Conservation (phyloP, 2,329 filamentous ascomycete species). For the Verticillium dahliae region DNA sequence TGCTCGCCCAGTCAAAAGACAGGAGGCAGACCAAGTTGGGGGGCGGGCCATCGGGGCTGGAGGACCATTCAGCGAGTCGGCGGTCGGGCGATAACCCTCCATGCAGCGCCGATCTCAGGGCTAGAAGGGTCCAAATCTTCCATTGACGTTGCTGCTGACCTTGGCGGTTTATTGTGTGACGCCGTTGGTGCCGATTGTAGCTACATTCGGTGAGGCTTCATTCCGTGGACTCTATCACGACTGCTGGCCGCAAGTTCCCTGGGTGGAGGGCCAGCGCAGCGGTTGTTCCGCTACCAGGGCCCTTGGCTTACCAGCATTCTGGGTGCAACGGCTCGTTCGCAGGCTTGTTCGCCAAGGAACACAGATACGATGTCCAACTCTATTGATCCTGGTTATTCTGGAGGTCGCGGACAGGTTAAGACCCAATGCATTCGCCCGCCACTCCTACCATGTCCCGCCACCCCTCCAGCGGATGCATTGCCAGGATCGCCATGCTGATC, state of each 20-base stretch:
- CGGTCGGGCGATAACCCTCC: background rate
- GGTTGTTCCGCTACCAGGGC: background rate
- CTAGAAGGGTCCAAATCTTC: background rate
- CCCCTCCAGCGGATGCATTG: background rate
- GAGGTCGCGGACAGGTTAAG: background rate
- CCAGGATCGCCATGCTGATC: background rate
- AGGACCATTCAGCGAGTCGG: background rate
- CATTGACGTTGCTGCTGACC: background rate
- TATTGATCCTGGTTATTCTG: background rate
- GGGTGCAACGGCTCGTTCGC: background rate
- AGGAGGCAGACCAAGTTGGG: background rate
- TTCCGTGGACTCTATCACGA: background rate
- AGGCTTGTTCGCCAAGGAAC: background rate
- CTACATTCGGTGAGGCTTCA: background rate
- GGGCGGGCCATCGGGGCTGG: background rate
- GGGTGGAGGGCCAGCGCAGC: background rate
- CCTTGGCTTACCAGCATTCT: background rate
- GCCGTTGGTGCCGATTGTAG: background rate
- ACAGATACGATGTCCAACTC: background rate
- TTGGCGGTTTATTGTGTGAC: background rate
- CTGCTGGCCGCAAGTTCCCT: background rate
- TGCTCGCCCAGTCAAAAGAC: background rate
- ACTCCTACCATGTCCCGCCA: background rate
- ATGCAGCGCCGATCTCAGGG: background rate
- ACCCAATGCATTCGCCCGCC: background rate